phyloP scores from a whole-genome alignment of 2,329 filamentous ascomycete genomes.

The Fusarium nematophilum region DNA sequence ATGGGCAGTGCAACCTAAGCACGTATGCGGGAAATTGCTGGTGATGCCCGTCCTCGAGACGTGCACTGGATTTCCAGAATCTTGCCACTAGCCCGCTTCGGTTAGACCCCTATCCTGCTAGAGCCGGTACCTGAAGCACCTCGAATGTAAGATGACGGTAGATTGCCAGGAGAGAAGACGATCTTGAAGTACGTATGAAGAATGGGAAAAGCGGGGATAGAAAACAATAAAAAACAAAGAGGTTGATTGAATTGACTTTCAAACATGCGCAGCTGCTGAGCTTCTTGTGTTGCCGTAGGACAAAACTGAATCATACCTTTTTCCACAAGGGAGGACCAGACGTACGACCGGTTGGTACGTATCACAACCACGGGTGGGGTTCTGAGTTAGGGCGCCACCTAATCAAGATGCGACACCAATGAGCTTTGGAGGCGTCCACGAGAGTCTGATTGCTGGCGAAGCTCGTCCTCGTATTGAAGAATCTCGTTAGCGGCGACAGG shows the following conservation, averaged over 20 bases:
- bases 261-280: slow-evolving; percentile 5
- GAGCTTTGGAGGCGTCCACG: slow-evolving; percentile 20
- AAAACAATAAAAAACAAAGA: not conserved
- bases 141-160: slow-evolving; percentile 30
- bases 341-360: slow-evolving; percentile 31
- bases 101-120: slow-evolving; percentile 35
- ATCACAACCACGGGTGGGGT: slow-evolving; percentile 36
- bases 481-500: slow-evolving; percentile 24
- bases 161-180: slow-evolving; percentile 14
- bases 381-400: slow-evolving; percentile 37
- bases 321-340: slow-evolving; percentile 8
- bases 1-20: slow-evolving; percentile 30
- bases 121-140: slow-evolving; percentile 42
- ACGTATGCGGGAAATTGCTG: slow-evolving; percentile 53
- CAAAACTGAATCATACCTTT: slow-evolving; percentile 27
- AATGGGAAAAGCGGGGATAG: not conserved
- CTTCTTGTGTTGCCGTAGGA: not conserved
- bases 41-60: slow-evolving; percentile 42
- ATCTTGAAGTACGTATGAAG: slow-evolving; percentile 4
- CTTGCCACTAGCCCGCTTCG: slow-evolving; percentile 34
- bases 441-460: slow-evolving; percentile 38
- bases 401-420: slow-evolving; percentile 39
- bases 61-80: slow-evolving; percentile 34
- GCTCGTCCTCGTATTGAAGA: slow-evolving; percentile 31
- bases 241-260: not conserved